phyloP scores from a whole-genome alignment of 306 rosid genomes.

The Carpinus fangiana region DNA sequence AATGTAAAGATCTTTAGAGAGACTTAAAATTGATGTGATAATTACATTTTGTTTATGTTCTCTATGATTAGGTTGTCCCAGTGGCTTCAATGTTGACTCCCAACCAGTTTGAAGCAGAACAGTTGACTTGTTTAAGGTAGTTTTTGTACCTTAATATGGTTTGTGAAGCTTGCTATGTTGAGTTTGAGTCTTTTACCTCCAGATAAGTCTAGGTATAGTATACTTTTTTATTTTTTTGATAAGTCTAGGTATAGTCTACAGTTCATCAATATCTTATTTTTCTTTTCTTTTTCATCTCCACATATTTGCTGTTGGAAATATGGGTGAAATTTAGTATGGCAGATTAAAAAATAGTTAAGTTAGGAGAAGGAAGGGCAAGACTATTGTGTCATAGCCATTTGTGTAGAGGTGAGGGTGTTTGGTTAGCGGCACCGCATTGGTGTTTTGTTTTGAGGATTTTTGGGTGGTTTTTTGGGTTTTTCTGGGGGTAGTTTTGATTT shows the following conservation, averaged over 20 bases:
- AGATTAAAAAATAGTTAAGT: background rate
- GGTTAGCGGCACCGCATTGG: too few relatives aligned
- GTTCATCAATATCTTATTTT: slow-evolving; percentile 3
- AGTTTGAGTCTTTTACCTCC: background rate
- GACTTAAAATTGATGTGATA: slow-evolving; percentile 17
- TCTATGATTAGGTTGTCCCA: slow-evolving; percentile 73
- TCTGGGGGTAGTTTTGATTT: too few relatives aligned
- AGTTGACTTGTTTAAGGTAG: slow-evolving; percentile 72
- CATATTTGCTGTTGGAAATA: background rate
- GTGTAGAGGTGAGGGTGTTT: too few relatives aligned
- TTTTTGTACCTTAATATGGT: slow-evolving; percentile 28
- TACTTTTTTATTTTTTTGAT: background rate
- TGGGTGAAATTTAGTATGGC: background rate
- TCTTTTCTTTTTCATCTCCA: slow-evolving; percentile 3
- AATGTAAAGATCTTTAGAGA: background rate
- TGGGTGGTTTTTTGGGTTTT: too few relatives aligned
- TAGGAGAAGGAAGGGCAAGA: too few relatives aligned
- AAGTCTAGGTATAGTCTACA: background rate
- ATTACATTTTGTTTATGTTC: slow-evolving; percentile 24
- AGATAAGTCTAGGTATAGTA: background rate
- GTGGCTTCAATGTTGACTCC: slow-evolving; percentile 97
- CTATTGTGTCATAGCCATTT: too few relatives aligned
- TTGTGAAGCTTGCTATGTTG: slow-evolving; percentile 17
- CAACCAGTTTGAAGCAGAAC: slow-evolving; percentile 97
- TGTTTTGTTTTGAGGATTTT: too few relatives aligned